Percentiles rank a stretch among this genome's conserved stretches.
Conservation (phyloP, 768 basidiomycete genomes). For the Mycena haematopus region DNA sequence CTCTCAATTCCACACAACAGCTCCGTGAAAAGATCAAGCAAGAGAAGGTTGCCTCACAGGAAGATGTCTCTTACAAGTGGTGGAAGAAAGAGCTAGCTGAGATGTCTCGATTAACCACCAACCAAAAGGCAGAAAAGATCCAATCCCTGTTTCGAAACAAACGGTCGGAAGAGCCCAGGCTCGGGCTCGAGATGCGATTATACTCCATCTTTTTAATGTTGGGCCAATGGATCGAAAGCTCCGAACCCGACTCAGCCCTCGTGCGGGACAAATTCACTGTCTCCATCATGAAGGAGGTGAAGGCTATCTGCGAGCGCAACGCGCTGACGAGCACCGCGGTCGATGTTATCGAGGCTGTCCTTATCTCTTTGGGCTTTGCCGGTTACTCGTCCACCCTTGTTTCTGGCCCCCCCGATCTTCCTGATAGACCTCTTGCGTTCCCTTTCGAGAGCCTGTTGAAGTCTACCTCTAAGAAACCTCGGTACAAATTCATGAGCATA, state of each 20-base stretch:
- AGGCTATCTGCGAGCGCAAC: constrained; percentile 47
- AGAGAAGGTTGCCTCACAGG: constrained; percentile 50
- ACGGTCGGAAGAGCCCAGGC: constrained; percentile 46
- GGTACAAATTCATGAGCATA: constrained; percentile 61
- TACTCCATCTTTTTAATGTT: constrained; percentile 61
- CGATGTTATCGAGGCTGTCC: constrained; percentile 45
- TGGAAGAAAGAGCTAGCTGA: constrained; percentile 55
- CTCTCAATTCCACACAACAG: constrained; percentile 38
- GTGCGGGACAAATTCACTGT: constrained; percentile 55
- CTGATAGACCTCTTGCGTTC: constrained; percentile 49
- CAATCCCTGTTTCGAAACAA: constrained; percentile 52
- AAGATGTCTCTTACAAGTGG: constrained; percentile 53
- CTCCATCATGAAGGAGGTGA: constrained; percentile 54
- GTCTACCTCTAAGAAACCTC: constrained; percentile 45
- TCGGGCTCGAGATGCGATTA: constrained; percentile 58
- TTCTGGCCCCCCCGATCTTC: constrained; percentile 18
- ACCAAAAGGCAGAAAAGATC: constrained; percentile 42
- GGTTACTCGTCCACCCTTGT: constrained; percentile 41
- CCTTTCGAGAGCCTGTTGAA: constrained; percentile 62
- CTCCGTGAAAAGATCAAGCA: constrained; percentile 51
- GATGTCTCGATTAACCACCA: constrained; percentile 41
- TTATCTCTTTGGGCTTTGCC: constrained; percentile 56
- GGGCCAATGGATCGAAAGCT: constrained; percentile 57
- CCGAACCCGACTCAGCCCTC: constrained; percentile 40
- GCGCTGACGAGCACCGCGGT: constrained; percentile 43